Evolutionary conservation across 495 filamentous ascomycete genomes (phyloP).

Genomic region (Cladorrhinum samala): DNA sequence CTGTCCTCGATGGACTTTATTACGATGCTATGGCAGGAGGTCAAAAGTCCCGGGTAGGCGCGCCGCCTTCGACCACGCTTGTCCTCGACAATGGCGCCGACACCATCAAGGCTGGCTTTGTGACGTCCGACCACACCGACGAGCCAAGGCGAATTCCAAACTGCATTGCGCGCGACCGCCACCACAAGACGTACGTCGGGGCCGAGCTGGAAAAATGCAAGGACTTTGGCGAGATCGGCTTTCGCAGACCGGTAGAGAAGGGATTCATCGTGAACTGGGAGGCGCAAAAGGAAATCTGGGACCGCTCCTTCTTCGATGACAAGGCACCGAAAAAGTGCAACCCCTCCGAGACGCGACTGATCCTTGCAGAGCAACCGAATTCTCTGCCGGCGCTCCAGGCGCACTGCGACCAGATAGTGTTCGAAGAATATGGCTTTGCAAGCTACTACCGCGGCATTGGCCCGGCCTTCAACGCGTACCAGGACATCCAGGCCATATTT

Average conservation of each 20-base stretch:
- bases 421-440: conserved; percentile 96
- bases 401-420: conserved; percentile 92
- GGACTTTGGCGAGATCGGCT: conserved; percentile 85
- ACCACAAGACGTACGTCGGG: conserved; percentile 69
- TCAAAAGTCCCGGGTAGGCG: conserved; percentile 33
- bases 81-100: conserved; percentile 92
- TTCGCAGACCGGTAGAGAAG: conserved; percentile 89
- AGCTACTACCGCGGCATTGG: conserved; percentile 69
- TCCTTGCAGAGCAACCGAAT: conserved; percentile 91
- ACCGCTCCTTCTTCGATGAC: conserved; percentile 76
- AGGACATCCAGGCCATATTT: conserved; percentile 64
- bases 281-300: conserved; percentile 92
- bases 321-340: conserved; percentile 62
- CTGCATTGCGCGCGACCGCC: conserved; percentile 76
- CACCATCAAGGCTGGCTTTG: conserved; percentile 89
- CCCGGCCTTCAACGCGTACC: conserved; percentile 75
- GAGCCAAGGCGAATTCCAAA: conserved; percentile 75
- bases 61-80: conserved; percentile 60
- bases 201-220: conserved; percentile 72
- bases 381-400: conserved; percentile 70
- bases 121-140: conserved; percentile 39
- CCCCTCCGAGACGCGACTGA: conserved; percentile 71
- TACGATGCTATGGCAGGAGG: conserved; percentile 36
- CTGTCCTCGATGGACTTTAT: too few relatives aligned
- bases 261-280: conserved; percentile 97